These are phyloP conservation scores for Astrephomene gubernaculifera DNA, from an alignment of 139 green algal species.

Conservation along the genomic window DNA sequence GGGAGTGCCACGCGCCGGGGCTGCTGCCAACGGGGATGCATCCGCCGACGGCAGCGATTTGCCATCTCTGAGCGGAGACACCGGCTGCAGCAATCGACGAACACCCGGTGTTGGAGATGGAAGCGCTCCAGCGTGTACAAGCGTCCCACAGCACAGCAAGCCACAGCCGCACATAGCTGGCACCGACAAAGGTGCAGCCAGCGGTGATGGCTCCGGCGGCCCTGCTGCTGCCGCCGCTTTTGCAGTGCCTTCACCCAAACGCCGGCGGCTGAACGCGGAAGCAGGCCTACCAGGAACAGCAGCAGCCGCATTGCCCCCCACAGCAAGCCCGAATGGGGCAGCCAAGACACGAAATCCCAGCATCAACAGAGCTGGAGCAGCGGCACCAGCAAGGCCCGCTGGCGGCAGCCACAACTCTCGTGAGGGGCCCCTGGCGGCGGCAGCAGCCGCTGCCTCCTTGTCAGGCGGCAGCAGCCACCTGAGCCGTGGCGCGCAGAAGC, in stretches of 20 bases:
- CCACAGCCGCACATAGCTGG: not conserved
- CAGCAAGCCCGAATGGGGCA: no score
- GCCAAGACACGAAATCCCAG: no score
- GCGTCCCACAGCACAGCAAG: not conserved
- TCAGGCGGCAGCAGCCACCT: slow-evolving; percentile 14
- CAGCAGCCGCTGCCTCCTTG: not conserved
- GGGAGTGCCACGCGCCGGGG: not conserved
- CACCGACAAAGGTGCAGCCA: not conserved
- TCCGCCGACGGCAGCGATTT: not conserved
- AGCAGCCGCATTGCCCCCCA: not conserved
- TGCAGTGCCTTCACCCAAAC: not conserved
- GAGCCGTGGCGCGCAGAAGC: slow-evolving; percentile 4
- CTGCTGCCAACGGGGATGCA: not conserved
- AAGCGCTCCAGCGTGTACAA: not conserved
- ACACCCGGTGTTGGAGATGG: not conserved
- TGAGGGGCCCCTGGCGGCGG: not conserved
- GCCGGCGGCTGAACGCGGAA: not conserved
- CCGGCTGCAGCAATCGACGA: slow-evolving; percentile 31
- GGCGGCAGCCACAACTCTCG: not conserved
- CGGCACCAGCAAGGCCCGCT: not conserved
- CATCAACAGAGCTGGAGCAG: not conserved
- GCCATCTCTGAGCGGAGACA: not conserved
- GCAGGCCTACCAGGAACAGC: not conserved
- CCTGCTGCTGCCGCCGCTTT: not conserved
- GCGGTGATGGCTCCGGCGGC: not conserved